phyloP scores from a whole-genome alignment of 805 yeast species.

The Ascoidea tarda region DNA sequence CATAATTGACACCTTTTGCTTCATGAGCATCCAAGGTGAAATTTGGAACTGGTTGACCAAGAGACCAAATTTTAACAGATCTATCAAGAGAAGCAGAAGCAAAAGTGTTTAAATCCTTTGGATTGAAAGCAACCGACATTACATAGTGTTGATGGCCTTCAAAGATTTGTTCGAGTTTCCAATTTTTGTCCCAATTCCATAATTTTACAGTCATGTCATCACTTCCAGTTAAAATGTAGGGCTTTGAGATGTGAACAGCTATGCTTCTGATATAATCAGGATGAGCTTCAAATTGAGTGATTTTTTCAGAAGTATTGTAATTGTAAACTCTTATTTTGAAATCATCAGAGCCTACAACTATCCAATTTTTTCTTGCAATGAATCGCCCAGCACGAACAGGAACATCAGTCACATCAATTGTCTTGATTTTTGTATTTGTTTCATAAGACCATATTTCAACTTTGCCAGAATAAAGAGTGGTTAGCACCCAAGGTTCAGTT shows the following conservation, averaged over 20 bases:
- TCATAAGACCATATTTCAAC: conserved; percentile 93
- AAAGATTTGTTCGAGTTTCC: conserved; percentile 82
- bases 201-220: conserved; percentile 86
- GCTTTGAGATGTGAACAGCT: conserved; percentile 89
- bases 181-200: conserved; percentile 96
- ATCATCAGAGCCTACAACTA: conserved; percentile 92
- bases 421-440: conserved; percentile 67
- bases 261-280: conserved; percentile 91
- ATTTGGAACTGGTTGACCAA: conserved; percentile 79
- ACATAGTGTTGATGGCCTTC: conserved; percentile 96
- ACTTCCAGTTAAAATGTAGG: conserved; percentile 75
- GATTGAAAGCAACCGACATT: conserved; percentile 90
- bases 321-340: conserved; percentile 88
- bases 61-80: conserved; percentile 93
- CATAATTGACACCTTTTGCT: conserved; percentile 87
- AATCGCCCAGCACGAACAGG: conserved; percentile 95
- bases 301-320: conserved; percentile 89
- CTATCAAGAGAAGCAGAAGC: conserved; percentile 95
- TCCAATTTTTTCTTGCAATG: conserved; percentile 94
- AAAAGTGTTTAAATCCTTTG: conserved; percentile 94
- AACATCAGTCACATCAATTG: conserved; percentile 88
- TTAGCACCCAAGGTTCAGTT: conserved; percentile 90
- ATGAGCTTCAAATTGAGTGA: conserved; percentile 94
- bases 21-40: conserved; percentile 88
- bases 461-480: conserved; percentile 82